These are phyloP conservation scores for Warburgia ugandensis DNA, from an alignment of 164 flowering plant species.

Conservation along the genomic window DNA sequence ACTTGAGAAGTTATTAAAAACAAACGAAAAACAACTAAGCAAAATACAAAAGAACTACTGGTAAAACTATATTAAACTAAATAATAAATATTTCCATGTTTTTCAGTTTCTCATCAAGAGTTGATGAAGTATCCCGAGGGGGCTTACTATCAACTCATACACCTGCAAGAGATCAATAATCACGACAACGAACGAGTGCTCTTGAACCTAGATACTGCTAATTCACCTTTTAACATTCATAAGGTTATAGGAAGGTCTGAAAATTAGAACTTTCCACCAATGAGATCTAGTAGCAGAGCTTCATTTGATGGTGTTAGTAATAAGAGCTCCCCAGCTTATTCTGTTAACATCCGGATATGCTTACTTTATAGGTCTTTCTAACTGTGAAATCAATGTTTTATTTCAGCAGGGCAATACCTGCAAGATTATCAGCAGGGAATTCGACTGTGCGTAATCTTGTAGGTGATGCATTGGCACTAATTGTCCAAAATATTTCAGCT, in stretches of 20 bases:
- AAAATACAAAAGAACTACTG: too few relatives aligned
- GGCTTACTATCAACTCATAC: conserved; percentile 52
- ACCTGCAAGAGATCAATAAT: conserved; percentile 40
- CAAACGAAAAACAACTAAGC: too few relatives aligned
- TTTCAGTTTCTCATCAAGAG: conserved; percentile 56
- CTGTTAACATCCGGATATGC: neutral
- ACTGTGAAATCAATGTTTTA: neutral
- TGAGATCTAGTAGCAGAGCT: conserved; percentile 31
- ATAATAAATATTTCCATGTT: neutral
- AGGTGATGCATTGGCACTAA: conserved; percentile 33
- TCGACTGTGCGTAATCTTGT: conserved; percentile 26
- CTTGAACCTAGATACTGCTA: neutral
- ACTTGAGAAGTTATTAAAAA: too few relatives aligned
- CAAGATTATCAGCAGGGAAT: conserved; percentile 31
- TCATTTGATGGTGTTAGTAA: conserved; percentile 20
- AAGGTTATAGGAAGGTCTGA: conserved; percentile 8
- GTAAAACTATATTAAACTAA: too few relatives aligned
- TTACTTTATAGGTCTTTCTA: neutral
- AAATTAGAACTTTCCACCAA: conserved; percentile 21
- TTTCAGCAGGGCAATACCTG: conserved; percentile 40
- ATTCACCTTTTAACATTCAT: conserved; percentile 6
- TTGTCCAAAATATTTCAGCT: conserved; percentile 34
- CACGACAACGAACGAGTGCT: conserved; percentile 9
- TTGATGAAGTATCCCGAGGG: conserved; percentile 48
- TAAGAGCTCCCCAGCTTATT: conserved; percentile 17